Evolutionary conservation across 345 rosid genomes (phyloP), one percentile per base, ranked within the genome.

Genomic region (Leavenworthia alabamica): DNA sequence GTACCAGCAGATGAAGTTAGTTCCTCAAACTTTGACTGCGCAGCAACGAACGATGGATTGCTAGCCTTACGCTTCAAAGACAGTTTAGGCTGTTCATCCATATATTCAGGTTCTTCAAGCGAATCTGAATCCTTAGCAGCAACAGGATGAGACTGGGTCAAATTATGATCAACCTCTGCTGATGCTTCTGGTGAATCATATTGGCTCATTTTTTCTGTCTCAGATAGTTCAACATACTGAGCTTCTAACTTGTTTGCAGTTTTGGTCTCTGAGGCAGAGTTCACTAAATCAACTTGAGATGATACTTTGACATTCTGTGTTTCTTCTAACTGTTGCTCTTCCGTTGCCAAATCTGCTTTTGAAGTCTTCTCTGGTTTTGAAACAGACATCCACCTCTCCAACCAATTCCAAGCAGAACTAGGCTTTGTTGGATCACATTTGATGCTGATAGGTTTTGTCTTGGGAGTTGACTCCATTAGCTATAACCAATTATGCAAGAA

Each of bases 321-420:
- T 15, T 66, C 77, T 73, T 76, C 82, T 42, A 40, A 48, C 39
- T 68, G 82, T 39, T 47, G 71, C 23, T 74, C 75, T 67, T 83
- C 81, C 3, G 54, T 28, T 26, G 19, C 32, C 35, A 61, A 24
- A 66, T 64, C 79, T 20, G 67, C 49, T 43, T 71, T 58, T 12
- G 64, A 62, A 15, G 80, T 42, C 70, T 78, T 78, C 45, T 80
- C 86, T 14, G 79, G 54, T 6, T 82, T 74, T 8, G 83, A 74
- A 51, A 76, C 84, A 45, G 87, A 64, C 95, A 84, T 86, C 97
- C 99, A 90, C 56, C 99, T 80, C 84, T 89, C 97, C 80, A 93
- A 73, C 97, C 97, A 93, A 68, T 67, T 80, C 99, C 99, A 93
- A 48, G 87, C 80, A 66, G 92, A 83, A 71, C 83, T 81, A 29